Evolutionary conservation across 352 stramenopile genomes (phyloP).

Genomic region (Phytophthora fragariae): DNA sequence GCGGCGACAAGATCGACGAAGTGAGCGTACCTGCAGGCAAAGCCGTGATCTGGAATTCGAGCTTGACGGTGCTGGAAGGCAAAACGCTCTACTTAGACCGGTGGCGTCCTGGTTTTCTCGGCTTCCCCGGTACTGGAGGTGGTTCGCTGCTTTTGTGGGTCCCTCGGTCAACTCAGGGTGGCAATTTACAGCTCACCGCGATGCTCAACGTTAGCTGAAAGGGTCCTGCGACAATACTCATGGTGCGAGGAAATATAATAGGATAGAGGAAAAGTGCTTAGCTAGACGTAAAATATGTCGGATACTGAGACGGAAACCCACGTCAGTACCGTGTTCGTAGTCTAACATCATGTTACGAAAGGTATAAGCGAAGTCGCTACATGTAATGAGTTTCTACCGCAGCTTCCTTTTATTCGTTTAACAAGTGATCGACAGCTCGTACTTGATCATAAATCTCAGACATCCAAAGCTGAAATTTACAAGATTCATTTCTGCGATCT

Average conservation of each 20-base stretch:
- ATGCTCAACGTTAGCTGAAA: conserved; percentile 32
- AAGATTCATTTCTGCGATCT: neutral
- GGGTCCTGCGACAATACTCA: neutral
- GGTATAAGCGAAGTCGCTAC: neutral
- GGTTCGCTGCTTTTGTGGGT: conserved; percentile 49
- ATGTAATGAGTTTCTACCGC: too few relatives aligned
- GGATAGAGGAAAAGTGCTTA: too few relatives aligned
- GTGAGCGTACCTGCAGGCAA: conserved; percentile 36
- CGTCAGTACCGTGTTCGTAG: neutral
- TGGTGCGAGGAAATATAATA: too few relatives aligned
- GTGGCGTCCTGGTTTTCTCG: conserved; percentile 45
- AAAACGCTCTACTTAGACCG: conserved; percentile 56
- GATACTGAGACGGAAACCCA: neutral
- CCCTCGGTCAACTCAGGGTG: conserved; percentile 35
- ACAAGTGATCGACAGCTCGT: too few relatives aligned
- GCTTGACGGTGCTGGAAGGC: conserved; percentile 32
- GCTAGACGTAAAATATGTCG: too few relatives aligned
- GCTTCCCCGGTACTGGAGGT: conserved; percentile 37
- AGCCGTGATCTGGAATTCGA: conserved; percentile 37
- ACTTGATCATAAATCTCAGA: too few relatives aligned
- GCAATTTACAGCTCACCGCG: conserved; percentile 34
- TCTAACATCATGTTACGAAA: neutral
- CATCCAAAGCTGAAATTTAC: neutral
- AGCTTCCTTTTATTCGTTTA: too few relatives aligned
- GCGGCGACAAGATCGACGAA: conserved; percentile 40